phyloP scores from a whole-genome alignment of 495 filamentous ascomycete genomes.

The Xylaria curta region DNA sequence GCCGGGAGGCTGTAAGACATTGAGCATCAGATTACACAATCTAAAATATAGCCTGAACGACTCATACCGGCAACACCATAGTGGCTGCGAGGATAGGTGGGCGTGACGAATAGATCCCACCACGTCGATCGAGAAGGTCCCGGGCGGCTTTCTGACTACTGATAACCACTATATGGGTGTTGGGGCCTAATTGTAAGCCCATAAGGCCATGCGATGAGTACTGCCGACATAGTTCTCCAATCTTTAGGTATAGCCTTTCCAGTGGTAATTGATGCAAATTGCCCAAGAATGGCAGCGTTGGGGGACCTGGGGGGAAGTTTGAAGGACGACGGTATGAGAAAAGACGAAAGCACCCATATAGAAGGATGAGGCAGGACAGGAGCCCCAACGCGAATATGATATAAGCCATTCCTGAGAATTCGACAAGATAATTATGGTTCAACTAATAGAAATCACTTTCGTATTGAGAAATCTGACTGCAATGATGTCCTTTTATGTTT shows the following conservation, averaged over 20 bases:
- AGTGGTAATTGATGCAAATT: constrained; percentile 51
- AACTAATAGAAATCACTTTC: background rate
- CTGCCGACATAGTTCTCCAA: constrained; percentile 17
- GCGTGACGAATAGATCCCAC: constrained; percentile 28
- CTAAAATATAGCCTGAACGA: background rate
- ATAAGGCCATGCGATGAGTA: constrained; percentile 21
- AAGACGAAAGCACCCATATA: background rate
- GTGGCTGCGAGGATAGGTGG: constrained; percentile 31
- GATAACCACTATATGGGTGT: constrained; percentile 15
- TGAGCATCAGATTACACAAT: background rate
- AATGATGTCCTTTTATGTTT: too few relatives aligned
- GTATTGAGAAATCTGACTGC: background rate
- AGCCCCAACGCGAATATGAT: background rate
- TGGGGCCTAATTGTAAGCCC: constrained; percentile 21
- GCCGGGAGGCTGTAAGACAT: constrained; percentile 24
- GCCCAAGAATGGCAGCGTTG: constrained; percentile 47
- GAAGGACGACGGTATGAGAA: background rate
- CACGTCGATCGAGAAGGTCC: constrained; percentile 29
- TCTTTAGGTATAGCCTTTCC: constrained; percentile 8
- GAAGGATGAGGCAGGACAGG: background rate
- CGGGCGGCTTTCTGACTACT: constrained; percentile 28
- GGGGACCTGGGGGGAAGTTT: constrained; percentile 32
- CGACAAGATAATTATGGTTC: background rate
- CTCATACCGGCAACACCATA: constrained; percentile 30
- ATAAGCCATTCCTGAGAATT: background rate